Evolutionary conservation across 441 rosid species (phyloP), one percentile per base, ranked within the genome.

Genomic region (Dalechampia spathulata): DNA sequence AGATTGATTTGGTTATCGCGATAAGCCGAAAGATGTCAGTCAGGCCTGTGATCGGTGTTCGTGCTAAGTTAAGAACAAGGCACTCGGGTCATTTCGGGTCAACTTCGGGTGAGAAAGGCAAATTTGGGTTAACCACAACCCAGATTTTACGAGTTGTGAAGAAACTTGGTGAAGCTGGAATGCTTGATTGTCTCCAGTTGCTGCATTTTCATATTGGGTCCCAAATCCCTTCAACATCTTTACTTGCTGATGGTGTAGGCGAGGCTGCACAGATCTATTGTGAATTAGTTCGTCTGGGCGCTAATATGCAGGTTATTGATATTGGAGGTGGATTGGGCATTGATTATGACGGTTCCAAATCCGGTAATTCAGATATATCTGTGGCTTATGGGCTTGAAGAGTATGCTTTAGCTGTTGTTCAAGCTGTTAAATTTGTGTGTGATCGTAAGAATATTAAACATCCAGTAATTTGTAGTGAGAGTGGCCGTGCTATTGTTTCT

Each of bases 171-270:
- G 70, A 71, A 51, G 70, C 51, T 0, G 87, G 86, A n/a, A 86
- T 92, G 98, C 95, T 89, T 20, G 92, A 83, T 63, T 86, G 94
- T 61, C 71, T 92, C 8, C 90, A 86, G 41, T 66, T 92, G 54
- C 74, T 92, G 62, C 99, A 92, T 83, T 92, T 89, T 56, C 99
- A 92, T 61, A 83, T 92, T 41, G 99, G 99, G 30, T 92, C 99
- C 17, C 97, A 92, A 80, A 92, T 92, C 45, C 97, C 97, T 0
- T 72, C 97, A 0, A 92, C 99, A 4, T 60, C 68, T 7, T 70
- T 92, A 57, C 83, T 92, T 2, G 74, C 84, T 0, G 96, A 85
- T 40, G 88, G 97, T n/a, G 94, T 86, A 0, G 68, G 80, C 7
- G 97, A 92, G 65, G 96, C 97, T 27, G 86, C 97, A 0, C 99